Conservation (phyloP, 371 early-diverging fungal genomes). For the Rhizopus delemar region DNA sequence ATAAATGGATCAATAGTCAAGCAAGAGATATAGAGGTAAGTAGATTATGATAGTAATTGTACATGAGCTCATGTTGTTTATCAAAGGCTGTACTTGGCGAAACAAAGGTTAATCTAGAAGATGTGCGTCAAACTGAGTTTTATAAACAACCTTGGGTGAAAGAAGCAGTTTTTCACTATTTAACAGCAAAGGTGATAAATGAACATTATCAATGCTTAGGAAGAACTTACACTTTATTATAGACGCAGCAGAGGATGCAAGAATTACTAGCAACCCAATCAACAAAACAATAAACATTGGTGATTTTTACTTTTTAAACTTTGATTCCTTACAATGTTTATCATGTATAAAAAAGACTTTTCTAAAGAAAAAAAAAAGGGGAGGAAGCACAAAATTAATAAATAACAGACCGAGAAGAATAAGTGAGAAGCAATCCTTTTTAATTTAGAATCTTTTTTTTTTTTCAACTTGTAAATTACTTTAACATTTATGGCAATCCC, state of each 20-base stretch:
- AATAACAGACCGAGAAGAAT: no score
- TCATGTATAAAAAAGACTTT: no score
- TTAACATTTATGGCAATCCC: slow-evolving; percentile 4
- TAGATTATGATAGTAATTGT: background rate
- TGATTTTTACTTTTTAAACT: no score
- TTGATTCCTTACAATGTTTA: no score
- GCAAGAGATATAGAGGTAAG: slow-evolving; percentile 83
- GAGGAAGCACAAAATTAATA: no score
- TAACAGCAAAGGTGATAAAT: slow-evolving; percentile 62
- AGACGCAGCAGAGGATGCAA: slow-evolving; percentile 56
- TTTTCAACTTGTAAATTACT: background rate
- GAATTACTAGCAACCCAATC: slow-evolving; percentile 44
- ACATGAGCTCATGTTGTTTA: background rate
- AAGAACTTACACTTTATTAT: background rate
- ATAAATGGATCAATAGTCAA: slow-evolving; percentile 90
- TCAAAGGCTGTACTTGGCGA: slow-evolving; percentile 75
- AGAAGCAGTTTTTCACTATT: slow-evolving; percentile 90
- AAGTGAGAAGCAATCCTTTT: no score
- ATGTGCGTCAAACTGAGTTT: slow-evolving; percentile 77
- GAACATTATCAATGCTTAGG: background rate
- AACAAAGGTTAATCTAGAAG: slow-evolving; percentile 81
- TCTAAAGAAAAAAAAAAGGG: no score
- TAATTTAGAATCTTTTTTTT: background rate
- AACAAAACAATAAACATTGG: background rate
- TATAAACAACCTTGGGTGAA: slow-evolving; percentile 86